Evolutionary conservation across 1,284 basidiomycete genomes (phyloP).

Genomic region (Mycosarcoma maydis): DNA sequence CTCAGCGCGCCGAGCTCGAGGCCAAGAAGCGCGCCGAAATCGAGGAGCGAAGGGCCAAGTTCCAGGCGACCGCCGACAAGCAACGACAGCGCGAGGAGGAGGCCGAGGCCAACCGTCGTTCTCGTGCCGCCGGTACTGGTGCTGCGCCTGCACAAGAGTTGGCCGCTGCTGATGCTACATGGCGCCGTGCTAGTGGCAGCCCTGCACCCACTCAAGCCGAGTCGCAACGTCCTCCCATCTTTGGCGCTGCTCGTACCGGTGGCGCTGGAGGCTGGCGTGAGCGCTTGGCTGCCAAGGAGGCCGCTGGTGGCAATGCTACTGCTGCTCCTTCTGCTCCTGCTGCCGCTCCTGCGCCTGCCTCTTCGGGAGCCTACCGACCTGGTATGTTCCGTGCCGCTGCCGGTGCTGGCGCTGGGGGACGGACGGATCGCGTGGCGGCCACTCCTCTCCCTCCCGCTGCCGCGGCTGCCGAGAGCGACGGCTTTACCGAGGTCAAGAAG

Average conservation of each 20-base stretch:
- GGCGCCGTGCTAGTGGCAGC: constrained; percentile 16
- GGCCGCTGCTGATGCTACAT: constrained; percentile 22
- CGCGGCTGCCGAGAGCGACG: constrained; percentile 38
- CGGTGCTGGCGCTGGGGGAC: constrained; percentile 10
- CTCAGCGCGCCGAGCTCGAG: constrained; percentile 61
- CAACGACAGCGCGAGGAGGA: constrained; percentile 61
- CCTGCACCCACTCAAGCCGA: constrained; percentile 12
- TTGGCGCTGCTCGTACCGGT: constrained; percentile 31
- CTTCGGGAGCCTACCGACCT: constrained; percentile 34
- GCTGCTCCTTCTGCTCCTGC: constrained; percentile 15
- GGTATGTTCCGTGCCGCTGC: constrained; percentile 40
- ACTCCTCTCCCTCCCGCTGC: constrained; percentile 22
- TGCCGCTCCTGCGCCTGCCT: constrained; percentile 18
- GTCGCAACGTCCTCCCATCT: constrained; percentile 33
- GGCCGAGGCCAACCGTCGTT: constrained; percentile 34
- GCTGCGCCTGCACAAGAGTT: constrained; percentile 11
- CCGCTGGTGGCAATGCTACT: constrained; percentile 20
- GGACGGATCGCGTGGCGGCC: constrained; percentile 48
- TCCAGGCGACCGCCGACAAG: constrained; percentile 55
- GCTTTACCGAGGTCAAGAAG: constrained; percentile 53
- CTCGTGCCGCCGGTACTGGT: constrained; percentile 11
- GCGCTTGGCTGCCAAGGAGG: constrained; percentile 24
- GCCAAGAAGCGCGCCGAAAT: constrained; percentile 64
- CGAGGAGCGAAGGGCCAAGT: constrained; percentile 61
- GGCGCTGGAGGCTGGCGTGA: constrained; percentile 32